A percentile compares a stretch with the other conserved stretches of the same genome.
Conservation (phyloP, 257 asterid species). For the Salvia miltiorrhiza region DNA sequence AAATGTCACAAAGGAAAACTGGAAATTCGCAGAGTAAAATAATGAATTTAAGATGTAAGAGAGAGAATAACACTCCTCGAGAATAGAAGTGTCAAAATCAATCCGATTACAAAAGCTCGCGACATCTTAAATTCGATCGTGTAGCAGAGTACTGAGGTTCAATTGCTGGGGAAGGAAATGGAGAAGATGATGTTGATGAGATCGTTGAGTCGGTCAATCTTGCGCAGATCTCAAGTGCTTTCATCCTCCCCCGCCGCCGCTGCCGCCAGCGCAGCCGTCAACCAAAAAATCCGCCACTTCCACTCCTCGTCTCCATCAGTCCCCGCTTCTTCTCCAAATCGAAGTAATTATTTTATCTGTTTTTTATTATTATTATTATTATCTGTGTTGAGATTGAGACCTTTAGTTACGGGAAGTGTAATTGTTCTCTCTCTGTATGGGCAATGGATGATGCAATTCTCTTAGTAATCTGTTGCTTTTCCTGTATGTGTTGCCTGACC, state of each 20-base stretch:
- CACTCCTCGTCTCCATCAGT: slow-evolving; percentile 50
- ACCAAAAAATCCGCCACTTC: slow-evolving; percentile 55
- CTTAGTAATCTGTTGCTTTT: neutral
- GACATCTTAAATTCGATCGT: neutral
- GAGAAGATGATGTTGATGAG: slow-evolving; percentile 58
- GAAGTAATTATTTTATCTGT: slow-evolving; percentile 5
- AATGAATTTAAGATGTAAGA: neutral
- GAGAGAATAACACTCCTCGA: neutral
- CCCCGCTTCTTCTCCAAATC: slow-evolving; percentile 38
- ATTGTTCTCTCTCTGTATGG: neutral
- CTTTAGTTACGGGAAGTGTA: neutral
- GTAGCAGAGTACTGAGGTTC: slow-evolving; percentile 9
- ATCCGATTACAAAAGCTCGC: slow-evolving; percentile 19
- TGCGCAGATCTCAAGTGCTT: slow-evolving; percentile 54
- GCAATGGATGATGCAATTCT: neutral
- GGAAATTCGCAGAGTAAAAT: neutral
- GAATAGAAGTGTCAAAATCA: slow-evolving; percentile 18
- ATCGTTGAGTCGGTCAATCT: slow-evolving; percentile 63
- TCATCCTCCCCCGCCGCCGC: slow-evolving; percentile 35
- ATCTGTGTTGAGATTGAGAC: neutral
- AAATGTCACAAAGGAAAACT: neutral
- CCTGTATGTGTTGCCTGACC: neutral
- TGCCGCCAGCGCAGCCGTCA: slow-evolving; percentile 42
- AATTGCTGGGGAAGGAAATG: slow-evolving; percentile 26
- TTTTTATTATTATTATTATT: neutral